A percentile compares a stretch with the other conserved stretches of the same genome.
Conservation (phyloP, 768 basidiomycete species). For the Pisolithus tinctorius region DNA sequence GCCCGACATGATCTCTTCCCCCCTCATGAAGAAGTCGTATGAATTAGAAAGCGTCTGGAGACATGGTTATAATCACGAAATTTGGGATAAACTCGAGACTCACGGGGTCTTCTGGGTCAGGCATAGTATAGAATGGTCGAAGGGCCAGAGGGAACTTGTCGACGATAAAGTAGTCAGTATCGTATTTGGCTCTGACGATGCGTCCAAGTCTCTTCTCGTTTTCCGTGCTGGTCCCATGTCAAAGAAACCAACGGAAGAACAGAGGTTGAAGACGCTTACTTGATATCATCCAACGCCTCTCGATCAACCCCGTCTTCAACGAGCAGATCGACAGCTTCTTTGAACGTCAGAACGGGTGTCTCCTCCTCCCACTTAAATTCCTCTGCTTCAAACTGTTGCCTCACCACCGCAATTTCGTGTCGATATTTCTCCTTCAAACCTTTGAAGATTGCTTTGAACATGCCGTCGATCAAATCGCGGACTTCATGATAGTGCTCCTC, state of each 20-base stretch:
- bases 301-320: constrained; percentile 80
- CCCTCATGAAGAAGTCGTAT: constrained; percentile 99
- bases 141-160: constrained; percentile 97
- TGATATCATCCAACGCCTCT: constrained; percentile 83
- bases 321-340: constrained; percentile 81
- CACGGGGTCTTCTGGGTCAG: constrained; percentile 86
- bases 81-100: constrained; percentile 19
- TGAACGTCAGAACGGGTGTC: constrained; percentile 80
- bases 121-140: constrained; percentile 99
- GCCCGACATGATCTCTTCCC: constrained; percentile 97
- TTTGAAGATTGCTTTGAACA: constrained; percentile 83
- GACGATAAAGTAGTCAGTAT: constrained; percentile 98
- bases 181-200: constrained; percentile 86
- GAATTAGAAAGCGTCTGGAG: constrained; percentile 86
- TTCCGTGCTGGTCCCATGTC: constrained; percentile 60
- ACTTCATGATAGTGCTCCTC: constrained; percentile 99
- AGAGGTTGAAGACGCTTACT: constrained; percentile 37
- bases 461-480: constrained; percentile 81
- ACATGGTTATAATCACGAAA: constrained; percentile 1
- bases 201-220: constrained; percentile 92
- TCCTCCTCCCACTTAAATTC: constrained; percentile 94
- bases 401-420: constrained; percentile 76
- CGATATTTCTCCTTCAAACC: constrained; percentile 70
- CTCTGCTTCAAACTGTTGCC: constrained; percentile 89
- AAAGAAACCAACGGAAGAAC: neutral